Percentiles rank a stretch among this genome's conserved stretches.
These are phyloP conservation scores for Metschnikowia baotianmanensis DNA, from an alignment of 805 yeast genomes.

Conservation along the genomic window DNA sequence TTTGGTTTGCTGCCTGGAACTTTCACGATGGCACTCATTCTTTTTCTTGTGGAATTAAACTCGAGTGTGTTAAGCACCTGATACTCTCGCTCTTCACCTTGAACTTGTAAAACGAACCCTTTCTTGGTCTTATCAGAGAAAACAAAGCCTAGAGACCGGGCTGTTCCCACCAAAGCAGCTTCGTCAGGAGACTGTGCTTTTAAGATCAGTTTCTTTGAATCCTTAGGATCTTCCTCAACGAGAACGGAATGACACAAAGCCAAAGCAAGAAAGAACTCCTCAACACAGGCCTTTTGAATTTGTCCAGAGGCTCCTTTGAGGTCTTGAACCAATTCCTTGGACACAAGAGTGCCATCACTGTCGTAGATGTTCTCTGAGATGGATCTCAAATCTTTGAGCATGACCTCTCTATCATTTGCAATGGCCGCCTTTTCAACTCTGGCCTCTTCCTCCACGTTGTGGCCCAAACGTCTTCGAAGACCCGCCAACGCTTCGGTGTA, in stretches of 20 bases:
- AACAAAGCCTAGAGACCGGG: slow-evolving; percentile 71
- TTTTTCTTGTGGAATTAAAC: slow-evolving; percentile 80
- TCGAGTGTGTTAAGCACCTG: slow-evolving; percentile 70
- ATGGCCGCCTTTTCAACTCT: slow-evolving; percentile 51
- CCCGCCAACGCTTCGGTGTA: slow-evolving; percentile 80
- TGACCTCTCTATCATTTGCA: slow-evolving; percentile 53
- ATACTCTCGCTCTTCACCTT: slow-evolving; percentile 68
- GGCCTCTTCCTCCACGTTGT: slow-evolving; percentile 52
- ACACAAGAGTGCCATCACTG: slow-evolving; percentile 67
- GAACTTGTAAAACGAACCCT: slow-evolving; percentile 65
- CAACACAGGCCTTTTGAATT: slow-evolving; percentile 55
- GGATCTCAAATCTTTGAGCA: slow-evolving; percentile 43
- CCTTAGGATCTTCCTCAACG: slow-evolving; percentile 61
- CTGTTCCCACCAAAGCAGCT: slow-evolving; percentile 81
- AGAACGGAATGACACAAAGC: slow-evolving; percentile 80
- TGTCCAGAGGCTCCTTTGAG: slow-evolving; percentile 49
- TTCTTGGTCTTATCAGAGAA: slow-evolving; percentile 64
- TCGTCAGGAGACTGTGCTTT: slow-evolving; percentile 88
- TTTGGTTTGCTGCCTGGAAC: slow-evolving; percentile 47
- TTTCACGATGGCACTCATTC: slow-evolving; percentile 81
- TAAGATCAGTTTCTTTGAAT: slow-evolving; percentile 53
- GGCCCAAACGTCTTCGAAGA: slow-evolving; percentile 60
- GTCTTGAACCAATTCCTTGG: slow-evolving; percentile 64
- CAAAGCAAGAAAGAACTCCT: slow-evolving; percentile 72
- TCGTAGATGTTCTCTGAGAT: slow-evolving; percentile 33